phyloP scores from a whole-genome alignment of 2,329 filamentous ascomycete genomes.

The Coniochaeta sp. region DNA sequence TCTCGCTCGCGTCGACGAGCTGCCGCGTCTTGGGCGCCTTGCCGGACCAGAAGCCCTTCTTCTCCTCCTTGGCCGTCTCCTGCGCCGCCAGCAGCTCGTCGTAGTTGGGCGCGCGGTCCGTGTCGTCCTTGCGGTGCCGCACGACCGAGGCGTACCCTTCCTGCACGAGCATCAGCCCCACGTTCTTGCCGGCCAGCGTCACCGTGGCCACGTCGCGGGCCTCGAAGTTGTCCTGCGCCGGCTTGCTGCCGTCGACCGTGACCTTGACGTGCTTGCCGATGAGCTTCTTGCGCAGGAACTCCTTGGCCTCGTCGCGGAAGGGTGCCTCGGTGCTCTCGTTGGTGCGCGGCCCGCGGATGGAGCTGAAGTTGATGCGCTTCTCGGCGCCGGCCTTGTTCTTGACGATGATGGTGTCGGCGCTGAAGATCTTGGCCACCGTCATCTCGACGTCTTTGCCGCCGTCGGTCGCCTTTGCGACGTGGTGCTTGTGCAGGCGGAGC shows the following conservation, averaged over 20 bases:
- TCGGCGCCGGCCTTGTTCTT: slow-evolving; percentile 79
- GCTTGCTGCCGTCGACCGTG: slow-evolving; percentile 82
- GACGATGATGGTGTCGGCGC: slow-evolving; percentile 82
- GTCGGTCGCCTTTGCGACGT: slow-evolving; percentile 62
- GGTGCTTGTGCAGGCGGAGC: slow-evolving; percentile 73
- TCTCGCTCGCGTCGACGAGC: slow-evolving; percentile 87
- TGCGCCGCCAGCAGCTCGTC: slow-evolving; percentile 79
- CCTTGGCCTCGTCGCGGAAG: slow-evolving; percentile 90
- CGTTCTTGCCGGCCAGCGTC: slow-evolving; percentile 75
- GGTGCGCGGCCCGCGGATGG: slow-evolving; percentile 85
- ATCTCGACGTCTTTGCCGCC: slow-evolving; percentile 65
- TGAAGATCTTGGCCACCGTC: slow-evolving; percentile 75
- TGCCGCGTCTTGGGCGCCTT: slow-evolving; percentile 79
- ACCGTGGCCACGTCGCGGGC: slow-evolving; percentile 92
- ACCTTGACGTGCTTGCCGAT: slow-evolving; percentile 95
- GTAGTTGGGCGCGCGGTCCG: slow-evolving; percentile 88
- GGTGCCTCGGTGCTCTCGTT: slow-evolving; percentile 81
- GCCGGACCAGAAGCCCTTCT: slow-evolving; percentile 91
- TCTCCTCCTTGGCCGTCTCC: slow-evolving; percentile 74
- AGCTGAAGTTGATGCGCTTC: slow-evolving; percentile 88
- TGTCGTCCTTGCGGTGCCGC: slow-evolving; percentile 88
- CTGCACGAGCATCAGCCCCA: slow-evolving; percentile 80
- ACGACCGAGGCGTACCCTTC: slow-evolving; percentile 92
- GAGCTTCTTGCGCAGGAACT: slow-evolving; percentile 85
- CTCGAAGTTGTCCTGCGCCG: slow-evolving; percentile 84